Evolutionary conservation across 768 basidiomycete genomes (phyloP).

Genomic region (Calocera cornea): DNA sequence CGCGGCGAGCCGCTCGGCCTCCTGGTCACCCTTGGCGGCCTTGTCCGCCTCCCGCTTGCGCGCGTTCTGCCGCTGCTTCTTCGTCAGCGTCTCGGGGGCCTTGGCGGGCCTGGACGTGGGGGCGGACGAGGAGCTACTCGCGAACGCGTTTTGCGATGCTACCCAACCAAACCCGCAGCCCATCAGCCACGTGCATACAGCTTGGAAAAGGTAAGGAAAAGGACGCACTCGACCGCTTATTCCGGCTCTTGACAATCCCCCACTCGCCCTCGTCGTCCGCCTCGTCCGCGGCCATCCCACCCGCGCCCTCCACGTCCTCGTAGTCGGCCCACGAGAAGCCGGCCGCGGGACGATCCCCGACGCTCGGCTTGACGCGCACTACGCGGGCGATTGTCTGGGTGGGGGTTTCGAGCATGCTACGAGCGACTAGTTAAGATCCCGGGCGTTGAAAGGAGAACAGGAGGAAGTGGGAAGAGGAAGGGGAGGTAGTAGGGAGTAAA

Average conservation of each 20-base stretch:
- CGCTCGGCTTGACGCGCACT: conserved; percentile 42
- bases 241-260: conserved; percentile 56
- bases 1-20: conserved; percentile 36
- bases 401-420: conserved; percentile 51
- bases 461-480: not conserved
- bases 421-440: conserved; percentile 1
- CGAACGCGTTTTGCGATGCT: not conserved
- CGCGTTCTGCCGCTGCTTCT: conserved; percentile 58
- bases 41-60: conserved; percentile 45
- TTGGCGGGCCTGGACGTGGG: conserved; percentile 17
- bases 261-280: conserved; percentile 58
- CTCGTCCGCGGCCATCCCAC: conserved; percentile 46
- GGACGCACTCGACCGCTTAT: conserved; percentile 23
- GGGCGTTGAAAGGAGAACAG: not conserved
- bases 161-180: not conserved
- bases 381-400: conserved; percentile 50
- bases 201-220: not conserved
- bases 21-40: conserved; percentile 41
- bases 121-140: conserved; percentile 13
- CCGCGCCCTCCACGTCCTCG: conserved; percentile 40
- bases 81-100: conserved; percentile 39
- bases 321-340: conserved; percentile 71
- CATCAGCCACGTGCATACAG: not conserved
- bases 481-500: no score
- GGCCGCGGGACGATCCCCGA: conserved; percentile 36